Evolutionary conservation across 768 basidiomycete genomes (phyloP).

Genomic region (Glaciozyma antarctica): DNA sequence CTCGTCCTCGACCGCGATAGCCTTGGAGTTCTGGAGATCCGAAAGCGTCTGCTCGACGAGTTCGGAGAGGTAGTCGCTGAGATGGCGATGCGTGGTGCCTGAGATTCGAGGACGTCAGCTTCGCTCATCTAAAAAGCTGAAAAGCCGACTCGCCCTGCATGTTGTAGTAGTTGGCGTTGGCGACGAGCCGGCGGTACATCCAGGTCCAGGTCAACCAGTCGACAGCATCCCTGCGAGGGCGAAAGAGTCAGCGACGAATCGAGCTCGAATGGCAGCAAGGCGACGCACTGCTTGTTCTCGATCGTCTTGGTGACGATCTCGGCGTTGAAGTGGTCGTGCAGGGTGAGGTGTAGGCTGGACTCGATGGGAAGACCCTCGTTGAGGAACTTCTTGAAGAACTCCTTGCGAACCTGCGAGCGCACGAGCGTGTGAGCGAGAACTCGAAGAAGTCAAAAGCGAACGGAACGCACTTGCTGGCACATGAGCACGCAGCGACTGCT

Average conservation of each 20-base stretch:
- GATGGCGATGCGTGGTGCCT: constrained; percentile 88
- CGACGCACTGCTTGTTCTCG: constrained; percentile 86
- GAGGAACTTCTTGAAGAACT: constrained; percentile 98
- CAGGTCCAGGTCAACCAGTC: constrained; percentile 94
- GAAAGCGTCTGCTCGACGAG: constrained; percentile 85
- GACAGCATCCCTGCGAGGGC: constrained; percentile 40
- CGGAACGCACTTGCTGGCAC: constrained; percentile 54
- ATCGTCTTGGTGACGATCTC: constrained; percentile 98
- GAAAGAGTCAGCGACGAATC: not conserved
- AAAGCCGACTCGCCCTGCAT: constrained; percentile 42
- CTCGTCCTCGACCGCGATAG: constrained; percentile 64
- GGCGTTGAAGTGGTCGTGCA: constrained; percentile 96
- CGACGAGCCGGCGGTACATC: constrained; percentile 89
- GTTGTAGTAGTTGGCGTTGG: constrained; percentile 93
- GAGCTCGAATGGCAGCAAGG: too few relatives aligned
- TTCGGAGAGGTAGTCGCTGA: constrained; percentile 92
- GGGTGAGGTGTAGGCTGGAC: constrained; percentile 75
- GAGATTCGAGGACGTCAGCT: not conserved
- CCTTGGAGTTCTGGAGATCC: constrained; percentile 88
- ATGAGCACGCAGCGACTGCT: constrained; percentile 89
- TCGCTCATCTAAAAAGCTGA: constrained; percentile 45
- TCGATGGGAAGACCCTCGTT: constrained; percentile 96
- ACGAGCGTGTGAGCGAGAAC: not conserved
- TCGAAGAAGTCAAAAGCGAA: not conserved
- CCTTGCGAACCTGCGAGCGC: constrained; percentile 55